Base-by-base conservation (phyloP, 768 basidiomycete species). In the Leccinellum rugosiceps region DNA sequence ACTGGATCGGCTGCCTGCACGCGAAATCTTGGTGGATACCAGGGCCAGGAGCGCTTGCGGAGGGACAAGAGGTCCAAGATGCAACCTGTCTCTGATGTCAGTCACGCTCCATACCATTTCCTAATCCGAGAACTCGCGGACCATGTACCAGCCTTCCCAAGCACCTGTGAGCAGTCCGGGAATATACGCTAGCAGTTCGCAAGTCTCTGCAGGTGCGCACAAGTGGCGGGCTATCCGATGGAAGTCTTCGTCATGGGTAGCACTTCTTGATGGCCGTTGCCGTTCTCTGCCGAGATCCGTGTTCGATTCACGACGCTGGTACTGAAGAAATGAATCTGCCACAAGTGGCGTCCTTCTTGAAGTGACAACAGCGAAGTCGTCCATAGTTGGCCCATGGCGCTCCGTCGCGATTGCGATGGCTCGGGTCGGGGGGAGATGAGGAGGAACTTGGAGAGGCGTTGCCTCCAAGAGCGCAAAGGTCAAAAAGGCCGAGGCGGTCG, bases 131-230 rank as follows among this genome's bases (percentile, higher is more conserved):
- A 60, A 61, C 44, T 55, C 48, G 65, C 74, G 65, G 61, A 84
- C 85, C 81, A 82, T 82, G 65, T 78, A 82, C 48, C 74, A 75
- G 1, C 85, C 85, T 70, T 85, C 79, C 85, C 85, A 87, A 57
- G 80, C 64, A 3, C 83, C 85, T 28, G 80, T 74, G 54, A 86
- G 73, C 32, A 75, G 67, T 17, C 81, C 82, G 38, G 78, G 77
- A 63, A 72, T 64, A 62, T 76, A 77, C 25, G 67, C 60, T 50
- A 66, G 64, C n/a, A 59, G 63, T 56, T 68, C 67, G 58, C 64
- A 60, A 57, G 63, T 63, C 11, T 66, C 65, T 56, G 53, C 43
- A 25, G 57, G 60, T 41, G 57, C 49, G 11, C 57, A 44, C 51
- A 63, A 21, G 32, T 38, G 58, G 32, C 57, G 65, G 44, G 66